Evolutionary conservation across 2,329 filamentous ascomycete genomes (phyloP).

Genomic region (Clathrospora elynae): DNA sequence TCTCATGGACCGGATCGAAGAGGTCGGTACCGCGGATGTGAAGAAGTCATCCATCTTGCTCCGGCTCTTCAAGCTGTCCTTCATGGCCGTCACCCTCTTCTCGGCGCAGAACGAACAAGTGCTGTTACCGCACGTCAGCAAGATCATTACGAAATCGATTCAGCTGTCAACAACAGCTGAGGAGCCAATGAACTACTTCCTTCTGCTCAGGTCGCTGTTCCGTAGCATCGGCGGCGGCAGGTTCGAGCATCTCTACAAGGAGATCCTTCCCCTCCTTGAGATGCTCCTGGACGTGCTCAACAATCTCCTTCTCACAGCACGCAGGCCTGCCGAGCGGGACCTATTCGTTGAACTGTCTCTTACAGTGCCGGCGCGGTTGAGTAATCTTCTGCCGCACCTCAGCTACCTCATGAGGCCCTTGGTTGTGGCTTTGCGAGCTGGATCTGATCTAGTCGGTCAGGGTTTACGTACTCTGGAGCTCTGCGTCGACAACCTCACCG

Average conservation of each 20-base stretch:
- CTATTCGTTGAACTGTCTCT: constrained; percentile 96
- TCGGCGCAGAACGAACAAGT: constrained; percentile 94
- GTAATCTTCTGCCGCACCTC: constrained; percentile 91
- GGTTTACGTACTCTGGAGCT: constrained; percentile 91
- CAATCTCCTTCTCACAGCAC: constrained; percentile 85
- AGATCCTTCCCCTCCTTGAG: constrained; percentile 92
- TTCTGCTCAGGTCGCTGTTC: constrained; percentile 89
- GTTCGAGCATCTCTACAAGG: constrained; percentile 98
- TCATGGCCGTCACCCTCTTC: constrained; percentile 98
- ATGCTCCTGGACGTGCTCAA: constrained; percentile 98
- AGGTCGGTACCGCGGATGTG: constrained; percentile 89
- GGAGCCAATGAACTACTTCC: constrained; percentile 98
- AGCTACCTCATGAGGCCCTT: constrained; percentile 97
- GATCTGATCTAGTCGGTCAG: constrained; percentile 92
- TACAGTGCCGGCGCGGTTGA: constrained; percentile 91
- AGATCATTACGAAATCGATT: constrained; percentile 96
- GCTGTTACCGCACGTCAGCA: constrained; percentile 90
- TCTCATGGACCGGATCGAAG: constrained; percentile 93
- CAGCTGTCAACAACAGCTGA: constrained; percentile 93
- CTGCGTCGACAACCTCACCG: constrained; percentile 96
- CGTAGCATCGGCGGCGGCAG: constrained; percentile 95
- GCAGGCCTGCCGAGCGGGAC: constrained; percentile 88
- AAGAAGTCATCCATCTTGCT: constrained; percentile 92
- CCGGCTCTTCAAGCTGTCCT: constrained; percentile 94
- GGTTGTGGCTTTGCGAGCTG: constrained; percentile 90